phyloP scores from a whole-genome alignment of 371 early-diverging fungal species.

The Lichtheimia hyalospora region DNA sequence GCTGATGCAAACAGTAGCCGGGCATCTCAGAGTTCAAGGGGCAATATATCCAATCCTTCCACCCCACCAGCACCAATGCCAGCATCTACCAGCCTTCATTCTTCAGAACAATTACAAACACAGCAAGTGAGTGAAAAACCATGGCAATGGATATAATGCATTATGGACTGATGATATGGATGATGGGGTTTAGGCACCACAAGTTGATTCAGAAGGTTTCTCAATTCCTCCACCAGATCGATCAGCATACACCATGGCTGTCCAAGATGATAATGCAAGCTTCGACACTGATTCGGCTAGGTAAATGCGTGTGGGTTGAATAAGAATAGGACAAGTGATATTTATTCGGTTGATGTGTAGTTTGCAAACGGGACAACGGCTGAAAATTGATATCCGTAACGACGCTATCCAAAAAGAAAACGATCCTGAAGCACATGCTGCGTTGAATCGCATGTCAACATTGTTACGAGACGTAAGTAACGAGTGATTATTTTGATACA shows the following conservation, averaged over 20 bases:
- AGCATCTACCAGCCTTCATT: not conserved
- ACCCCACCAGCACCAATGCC: not conserved
- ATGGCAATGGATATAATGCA: too few species aligned
- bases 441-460: slow-evolving; percentile 18
- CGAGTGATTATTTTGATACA: not conserved
- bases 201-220: slow-evolving; percentile 46
- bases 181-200: slow-evolving; percentile 10
- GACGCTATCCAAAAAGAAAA: slow-evolving; percentile 8
- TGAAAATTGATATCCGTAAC: slow-evolving; percentile 22
- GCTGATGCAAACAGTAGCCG: slow-evolving; percentile 1
- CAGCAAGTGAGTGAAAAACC: too few species aligned
- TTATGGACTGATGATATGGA: not conserved
- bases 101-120: not conserved
- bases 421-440: slow-evolving; percentile 20
- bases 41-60: not conserved
- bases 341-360: not conserved
- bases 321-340: not conserved
- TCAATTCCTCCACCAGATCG: slow-evolving; percentile 43
- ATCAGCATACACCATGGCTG: slow-evolving; percentile 27
- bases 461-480: slow-evolving; percentile 22
- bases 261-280: slow-evolving; percentile 5
- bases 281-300: slow-evolving; percentile 8
- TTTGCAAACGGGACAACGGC: slow-evolving; percentile 7
- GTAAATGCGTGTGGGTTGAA: not conserved
- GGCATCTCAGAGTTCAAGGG: not conserved